These are phyloP conservation scores for Raffaelea arxii DNA, from an alignment of 2,329 filamentous ascomycete species.

Conservation along the genomic window DNA sequence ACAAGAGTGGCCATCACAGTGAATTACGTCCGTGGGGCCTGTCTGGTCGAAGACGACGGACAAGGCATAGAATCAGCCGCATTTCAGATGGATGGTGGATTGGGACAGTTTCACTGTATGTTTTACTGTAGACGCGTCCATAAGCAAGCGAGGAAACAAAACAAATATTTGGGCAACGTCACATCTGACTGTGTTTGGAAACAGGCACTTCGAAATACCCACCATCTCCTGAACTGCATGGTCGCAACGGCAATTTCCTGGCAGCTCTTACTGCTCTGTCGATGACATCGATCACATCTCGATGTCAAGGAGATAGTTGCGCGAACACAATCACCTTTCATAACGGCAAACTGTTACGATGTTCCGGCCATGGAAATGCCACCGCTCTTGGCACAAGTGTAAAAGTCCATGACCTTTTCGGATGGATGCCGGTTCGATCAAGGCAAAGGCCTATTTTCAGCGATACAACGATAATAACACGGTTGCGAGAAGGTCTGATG, in stretches of 20 bases:
- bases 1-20: conserved; percentile 59
- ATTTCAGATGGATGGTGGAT: conserved; percentile 58
- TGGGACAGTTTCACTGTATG: conserved; percentile 66
- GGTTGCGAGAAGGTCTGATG: conserved; percentile 45
- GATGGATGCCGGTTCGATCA: conserved; percentile 80
- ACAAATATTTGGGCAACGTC: too few species aligned
- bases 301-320: conserved; percentile 48
- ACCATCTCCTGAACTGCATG: conserved; percentile 40
- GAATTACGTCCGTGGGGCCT: conserved; percentile 67
- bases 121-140: too few species aligned
- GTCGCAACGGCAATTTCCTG: conserved; percentile 64
- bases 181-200: too few species aligned
- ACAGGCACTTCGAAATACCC: conserved; percentile 71
- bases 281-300: conserved; percentile 66
- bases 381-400: conserved; percentile 61
- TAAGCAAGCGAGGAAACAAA: too few species aligned
- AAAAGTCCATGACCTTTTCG: conserved; percentile 72
- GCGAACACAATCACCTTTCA: conserved; percentile 61
- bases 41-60: conserved; percentile 78
- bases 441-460: conserved; percentile 76
- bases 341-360: conserved; percentile 54
- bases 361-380: conserved; percentile 48
- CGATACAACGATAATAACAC: too few species aligned
- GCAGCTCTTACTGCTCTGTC: conserved; percentile 68
- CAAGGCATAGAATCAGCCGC: conserved; percentile 64